A percentile compares a stretch with the other conserved stretches of the same genome.
Conservation (phyloP, 352 stramenopile genomes). For the Phytophthora citricola region DNA sequence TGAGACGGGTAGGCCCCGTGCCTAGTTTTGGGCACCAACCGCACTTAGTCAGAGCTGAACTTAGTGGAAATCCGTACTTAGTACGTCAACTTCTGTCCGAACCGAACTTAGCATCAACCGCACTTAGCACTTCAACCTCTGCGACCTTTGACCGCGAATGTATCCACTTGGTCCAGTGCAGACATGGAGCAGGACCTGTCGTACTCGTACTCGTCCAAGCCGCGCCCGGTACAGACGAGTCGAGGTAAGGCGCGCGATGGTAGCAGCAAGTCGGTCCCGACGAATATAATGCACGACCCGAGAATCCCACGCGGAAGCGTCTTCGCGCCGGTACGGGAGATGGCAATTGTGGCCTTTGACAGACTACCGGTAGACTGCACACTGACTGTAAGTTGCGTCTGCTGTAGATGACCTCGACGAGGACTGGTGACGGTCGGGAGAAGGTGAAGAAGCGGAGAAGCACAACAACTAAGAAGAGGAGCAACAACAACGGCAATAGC, state of each 20-base stretch:
- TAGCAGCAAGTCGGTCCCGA: slow-evolving; percentile 33
- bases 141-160: slow-evolving; percentile 37
- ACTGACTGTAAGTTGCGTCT: not conserved
- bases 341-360: not conserved
- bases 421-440: slow-evolving; percentile 31
- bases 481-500: slow-evolving; percentile 30
- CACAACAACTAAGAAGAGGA: slow-evolving; percentile 28
- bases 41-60: not conserved
- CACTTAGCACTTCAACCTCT: slow-evolving; percentile 31
- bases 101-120: not conserved
- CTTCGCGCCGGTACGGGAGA: slow-evolving; percentile 52
- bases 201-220: slow-evolving; percentile 85
- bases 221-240: slow-evolving; percentile 69
- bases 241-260: slow-evolving; percentile 53
- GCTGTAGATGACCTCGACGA: slow-evolving; percentile 20
- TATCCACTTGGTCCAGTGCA: slow-evolving; percentile 16
- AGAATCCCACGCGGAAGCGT: slow-evolving; percentile 69
- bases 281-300: slow-evolving; percentile 84
- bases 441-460: slow-evolving; percentile 45
- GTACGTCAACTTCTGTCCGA: not conserved
- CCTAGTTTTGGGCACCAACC: not conserved
- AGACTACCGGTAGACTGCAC: not conserved
- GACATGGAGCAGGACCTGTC: slow-evolving; percentile 63
- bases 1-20: no score
- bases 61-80: slow-evolving; percentile 13